Percentiles rank a stretch among this genome's conserved stretches.
Conservation (phyloP, 2,329 filamentous ascomycete species). For the Elsinoe necatrix region DNA sequence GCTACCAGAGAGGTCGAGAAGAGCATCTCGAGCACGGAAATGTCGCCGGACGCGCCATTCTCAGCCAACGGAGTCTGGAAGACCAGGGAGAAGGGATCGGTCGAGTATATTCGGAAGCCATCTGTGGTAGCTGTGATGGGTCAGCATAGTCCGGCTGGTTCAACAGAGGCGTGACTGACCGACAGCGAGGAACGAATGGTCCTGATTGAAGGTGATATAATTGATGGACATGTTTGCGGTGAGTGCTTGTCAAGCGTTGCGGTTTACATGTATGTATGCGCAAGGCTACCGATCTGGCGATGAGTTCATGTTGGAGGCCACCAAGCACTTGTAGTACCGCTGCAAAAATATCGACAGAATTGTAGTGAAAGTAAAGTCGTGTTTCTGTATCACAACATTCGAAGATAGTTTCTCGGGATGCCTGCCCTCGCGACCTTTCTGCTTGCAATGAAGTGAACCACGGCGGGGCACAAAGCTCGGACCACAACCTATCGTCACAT, state of each 20-base stretch:
- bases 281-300: conserved; percentile 2
- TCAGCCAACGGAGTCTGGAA: conserved; percentile 75
- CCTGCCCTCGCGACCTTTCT: conserved; percentile 3
- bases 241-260: background rate
- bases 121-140: conserved; percentile 64
- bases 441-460: conserved; percentile 1
- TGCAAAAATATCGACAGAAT: background rate
- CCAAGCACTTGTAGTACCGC: background rate
- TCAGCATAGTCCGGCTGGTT: conserved; percentile 9
- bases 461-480: conserved; percentile 11
- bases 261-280: background rate
- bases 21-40: conserved; percentile 95
- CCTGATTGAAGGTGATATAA: conserved; percentile 98
- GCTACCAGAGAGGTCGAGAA: conserved; percentile 97
- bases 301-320: background rate
- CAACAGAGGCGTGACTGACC: conserved; percentile 47
- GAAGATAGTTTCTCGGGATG: background rate
- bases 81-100: conserved; percentile 89
- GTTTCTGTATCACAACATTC: conserved; percentile 1
- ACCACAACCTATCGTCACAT: background rate
- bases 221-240: conserved; percentile 52
- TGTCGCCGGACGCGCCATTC: conserved; percentile 53
- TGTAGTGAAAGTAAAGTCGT: background rate
- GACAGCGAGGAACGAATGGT: conserved; percentile 93
- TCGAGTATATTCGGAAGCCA: conserved; percentile 94